Conservation (phyloP, 768 basidiomycete genomes). For the Trametes punicea region DNA sequence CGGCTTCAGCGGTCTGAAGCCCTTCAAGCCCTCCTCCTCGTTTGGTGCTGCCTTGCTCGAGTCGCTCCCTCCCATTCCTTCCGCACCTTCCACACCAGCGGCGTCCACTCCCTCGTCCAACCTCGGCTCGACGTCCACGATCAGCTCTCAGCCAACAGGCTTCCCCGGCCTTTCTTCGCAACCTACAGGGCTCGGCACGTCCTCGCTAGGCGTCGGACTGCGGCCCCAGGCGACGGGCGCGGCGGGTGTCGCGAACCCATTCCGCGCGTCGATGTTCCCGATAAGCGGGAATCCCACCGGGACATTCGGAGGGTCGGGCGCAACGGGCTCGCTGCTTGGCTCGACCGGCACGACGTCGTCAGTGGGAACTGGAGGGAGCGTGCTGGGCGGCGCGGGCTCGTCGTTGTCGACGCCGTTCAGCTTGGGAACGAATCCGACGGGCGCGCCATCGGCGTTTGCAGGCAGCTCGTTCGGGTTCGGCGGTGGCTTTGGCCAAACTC, state of each 20-base stretch:
- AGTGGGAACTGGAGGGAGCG: constrained; percentile 15
- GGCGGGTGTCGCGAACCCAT: constrained; percentile 37
- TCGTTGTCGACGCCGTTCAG: constrained; percentile 10
- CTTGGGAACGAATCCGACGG: constrained; percentile 16
- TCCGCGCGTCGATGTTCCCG: constrained; percentile 39
- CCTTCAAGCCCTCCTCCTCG: constrained; percentile 52
- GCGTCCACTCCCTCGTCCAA: constrained; percentile 12
- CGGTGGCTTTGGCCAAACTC: constrained; percentile 8
- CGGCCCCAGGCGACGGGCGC: constrained; percentile 40
- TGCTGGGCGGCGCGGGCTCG: not conserved
- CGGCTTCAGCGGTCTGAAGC: constrained; percentile 49
- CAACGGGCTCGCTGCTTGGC: constrained; percentile 16
- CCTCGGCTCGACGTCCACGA: constrained; percentile 8
- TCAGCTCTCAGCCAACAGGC: constrained; percentile 56
- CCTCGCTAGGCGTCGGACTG: constrained; percentile 31
- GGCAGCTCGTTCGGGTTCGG: constrained; percentile 17
- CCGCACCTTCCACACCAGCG: constrained; percentile 47
- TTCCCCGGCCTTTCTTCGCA: constrained; percentile 37
- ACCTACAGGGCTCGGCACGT: constrained; percentile 21
- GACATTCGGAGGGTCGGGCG: constrained; percentile 5
- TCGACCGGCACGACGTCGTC: constrained; percentile 29
- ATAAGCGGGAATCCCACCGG: constrained; percentile 11
- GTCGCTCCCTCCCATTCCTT: constrained; percentile 64
- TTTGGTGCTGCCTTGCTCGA: constrained; percentile 52
- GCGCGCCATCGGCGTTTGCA: constrained; percentile 22